A percentile compares a stretch with the other conserved stretches of the same genome.
phyloP scores from a whole-genome alignment of 2,329 filamentous ascomycete species.

The Colletotrichum sublineola region DNA sequence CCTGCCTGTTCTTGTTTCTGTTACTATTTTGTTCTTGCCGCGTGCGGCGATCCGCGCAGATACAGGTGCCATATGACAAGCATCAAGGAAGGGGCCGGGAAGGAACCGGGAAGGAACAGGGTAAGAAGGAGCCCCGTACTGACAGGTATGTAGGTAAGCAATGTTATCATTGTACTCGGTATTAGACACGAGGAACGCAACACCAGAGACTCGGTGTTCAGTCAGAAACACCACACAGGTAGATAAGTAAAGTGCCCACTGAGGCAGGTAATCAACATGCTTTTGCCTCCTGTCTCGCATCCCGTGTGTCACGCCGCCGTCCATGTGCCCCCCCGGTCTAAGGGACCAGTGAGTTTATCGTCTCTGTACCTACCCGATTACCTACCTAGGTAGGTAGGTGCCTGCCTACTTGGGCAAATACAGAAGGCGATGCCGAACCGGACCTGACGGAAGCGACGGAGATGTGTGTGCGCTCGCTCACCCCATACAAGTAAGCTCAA shows the following conservation, averaged over 20 bases:
- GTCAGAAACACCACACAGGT: not conserved
- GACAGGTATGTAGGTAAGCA: too few relatives aligned
- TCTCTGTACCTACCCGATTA: too few relatives aligned
- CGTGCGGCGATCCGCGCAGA: not conserved
- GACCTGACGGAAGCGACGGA: conserved; percentile 14
- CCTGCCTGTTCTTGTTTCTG: conserved; percentile 18
- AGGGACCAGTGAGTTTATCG: too few relatives aligned
- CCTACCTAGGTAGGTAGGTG: too few relatives aligned
- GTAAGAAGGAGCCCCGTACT: too few relatives aligned
- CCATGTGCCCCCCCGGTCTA: too few relatives aligned
- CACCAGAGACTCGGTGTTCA: not conserved
- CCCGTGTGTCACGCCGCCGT: not conserved
- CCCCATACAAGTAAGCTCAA: conserved; percentile 13
- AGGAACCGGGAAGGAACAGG: not conserved
- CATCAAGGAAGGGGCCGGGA: not conserved
- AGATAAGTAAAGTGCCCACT: too few relatives aligned
- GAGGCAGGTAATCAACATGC: conserved; percentile 13
- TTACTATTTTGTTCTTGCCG: not conserved
- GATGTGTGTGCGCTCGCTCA: not conserved
- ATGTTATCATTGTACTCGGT: not conserved
- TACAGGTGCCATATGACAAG: not conserved
- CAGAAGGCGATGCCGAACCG: too few relatives aligned
- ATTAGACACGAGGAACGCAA: not conserved
- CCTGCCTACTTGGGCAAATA: too few relatives aligned
- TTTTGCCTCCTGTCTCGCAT: not conserved